These are phyloP conservation scores for Halophytophthora polymorphica DNA, from an alignment of 352 stramenopile species.

Conservation along the genomic window DNA sequence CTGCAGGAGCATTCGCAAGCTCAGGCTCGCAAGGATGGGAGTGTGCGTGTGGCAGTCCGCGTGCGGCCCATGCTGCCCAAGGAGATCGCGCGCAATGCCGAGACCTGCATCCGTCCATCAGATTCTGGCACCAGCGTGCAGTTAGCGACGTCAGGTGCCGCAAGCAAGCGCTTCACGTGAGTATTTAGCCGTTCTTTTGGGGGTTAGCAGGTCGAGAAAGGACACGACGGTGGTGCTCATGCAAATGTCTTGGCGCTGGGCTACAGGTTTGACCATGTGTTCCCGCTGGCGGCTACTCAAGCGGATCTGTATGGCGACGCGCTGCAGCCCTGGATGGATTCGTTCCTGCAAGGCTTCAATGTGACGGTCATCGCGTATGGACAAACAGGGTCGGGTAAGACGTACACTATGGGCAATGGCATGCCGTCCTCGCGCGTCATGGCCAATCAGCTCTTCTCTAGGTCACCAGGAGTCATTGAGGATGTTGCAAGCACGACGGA, in stretches of 20 bases:
- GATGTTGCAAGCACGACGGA: slow-evolving; percentile 4
- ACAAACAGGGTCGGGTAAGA: slow-evolving; percentile 84
- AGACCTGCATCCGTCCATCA: slow-evolving; percentile 28
- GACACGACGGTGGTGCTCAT: neutral
- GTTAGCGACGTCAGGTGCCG: too few species aligned
- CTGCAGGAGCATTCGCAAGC: slow-evolving; percentile 9
- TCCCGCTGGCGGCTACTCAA: slow-evolving; percentile 52
- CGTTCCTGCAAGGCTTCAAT: slow-evolving; percentile 88
- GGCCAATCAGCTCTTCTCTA: slow-evolving; percentile 33
- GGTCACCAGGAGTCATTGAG: slow-evolving; percentile 9
- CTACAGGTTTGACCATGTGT: slow-evolving; percentile 79
- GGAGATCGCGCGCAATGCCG: slow-evolving; percentile 54
- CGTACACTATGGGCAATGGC: slow-evolving; percentile 81
- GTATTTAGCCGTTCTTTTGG: slow-evolving; percentile 8
- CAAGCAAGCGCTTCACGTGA: slow-evolving; percentile 64
- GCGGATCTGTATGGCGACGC: slow-evolving; percentile 70
- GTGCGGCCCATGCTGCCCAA: slow-evolving; percentile 77
- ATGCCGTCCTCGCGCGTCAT: slow-evolving; percentile 40
- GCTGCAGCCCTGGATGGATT: slow-evolving; percentile 73
- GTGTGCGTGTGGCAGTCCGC: slow-evolving; percentile 73
- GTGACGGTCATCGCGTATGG: slow-evolving; percentile 86
- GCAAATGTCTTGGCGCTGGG: neutral
- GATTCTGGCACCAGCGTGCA: too few species aligned
- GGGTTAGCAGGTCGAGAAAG: neutral
- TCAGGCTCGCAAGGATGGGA: slow-evolving; percentile 53